These are phyloP conservation scores for Diaporthe caulivora DNA, from an alignment of 2,329 filamentous ascomycete species.

Conservation along the genomic window DNA sequence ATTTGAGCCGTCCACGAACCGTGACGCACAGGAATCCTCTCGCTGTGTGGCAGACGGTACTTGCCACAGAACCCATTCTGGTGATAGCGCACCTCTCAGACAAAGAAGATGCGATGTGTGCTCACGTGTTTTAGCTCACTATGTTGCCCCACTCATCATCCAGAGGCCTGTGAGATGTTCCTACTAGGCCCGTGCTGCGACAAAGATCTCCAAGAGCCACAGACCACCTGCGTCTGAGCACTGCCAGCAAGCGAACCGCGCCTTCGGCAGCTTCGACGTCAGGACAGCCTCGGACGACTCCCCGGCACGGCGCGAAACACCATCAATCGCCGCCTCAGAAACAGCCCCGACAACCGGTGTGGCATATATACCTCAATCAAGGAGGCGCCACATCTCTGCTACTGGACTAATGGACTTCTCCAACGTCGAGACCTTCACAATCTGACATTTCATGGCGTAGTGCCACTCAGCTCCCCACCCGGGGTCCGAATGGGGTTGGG, in stretches of 20 bases:
- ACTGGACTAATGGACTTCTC: background rate
- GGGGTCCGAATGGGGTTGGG: conserved; percentile 11
- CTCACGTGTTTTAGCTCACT: background rate
- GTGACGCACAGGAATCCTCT: background rate
- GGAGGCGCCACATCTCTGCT: background rate
- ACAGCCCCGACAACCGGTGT: background rate
- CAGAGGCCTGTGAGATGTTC: conserved; percentile 3
- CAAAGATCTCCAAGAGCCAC: conserved; percentile 8
- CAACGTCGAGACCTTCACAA: background rate
- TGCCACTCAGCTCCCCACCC: conserved; percentile 3
- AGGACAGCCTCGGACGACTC: background rate
- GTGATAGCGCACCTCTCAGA: background rate
- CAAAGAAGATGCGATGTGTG: background rate
- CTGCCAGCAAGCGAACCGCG: background rate
- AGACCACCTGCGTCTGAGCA: background rate
- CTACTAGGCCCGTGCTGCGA: conserved; percentile 7
- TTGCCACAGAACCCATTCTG: background rate
- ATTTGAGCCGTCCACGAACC: background rate
- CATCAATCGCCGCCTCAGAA: background rate
- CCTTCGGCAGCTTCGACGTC: background rate
- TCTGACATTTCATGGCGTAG: conserved; percentile 10
- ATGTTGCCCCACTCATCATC: background rate
- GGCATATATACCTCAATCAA: background rate
- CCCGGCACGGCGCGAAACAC: background rate
- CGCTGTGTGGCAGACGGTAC: background rate